Evolutionary conservation across 768 basidiomycete species (phyloP), one percentile per base, ranked within the genome.

Genomic region (Fomitopsis serialis): DNA sequence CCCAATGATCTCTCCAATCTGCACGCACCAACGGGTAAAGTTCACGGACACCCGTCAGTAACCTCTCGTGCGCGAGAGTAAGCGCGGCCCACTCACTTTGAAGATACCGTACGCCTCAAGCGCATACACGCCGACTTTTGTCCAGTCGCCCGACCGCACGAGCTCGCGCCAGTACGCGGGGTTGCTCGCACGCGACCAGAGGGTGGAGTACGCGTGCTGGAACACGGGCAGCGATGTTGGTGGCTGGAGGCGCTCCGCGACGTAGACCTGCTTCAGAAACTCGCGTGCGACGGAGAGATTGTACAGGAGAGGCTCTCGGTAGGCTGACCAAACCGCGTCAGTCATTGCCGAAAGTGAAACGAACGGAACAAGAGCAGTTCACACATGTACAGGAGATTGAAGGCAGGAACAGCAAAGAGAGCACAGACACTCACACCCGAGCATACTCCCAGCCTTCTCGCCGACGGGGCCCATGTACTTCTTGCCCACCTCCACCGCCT

Each of bases 61-160:
- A 21, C 45, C 36, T 17, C 29, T 24, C 32, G 44, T 12, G 44
- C 25, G 15, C 10, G 27, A n/a, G n/a, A n/a, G n/a, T n/a, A n/a
- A n/a, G n/a, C 43, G 36, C 48, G 21, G 22, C 17, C 11, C 0
- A 68, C 80, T 32, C 56, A 87, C 89, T 76, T 89, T 89, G 78
- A 89, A 96, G 61, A 96, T 87, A 15, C 87, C 85, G 66, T 94
- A 96, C 29, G 90, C 92, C 72, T 96, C 91, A 22, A 92, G 64
- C 9, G 81, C 90, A 65, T 92, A 91, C 17, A 92, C 67, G 10
- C 82, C 82, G 23, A 92, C 74, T 60, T 78, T 77, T 6, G 76
- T 77, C 70, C 83, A 79, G 61, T 90, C 83, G 7, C 91, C 90
- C 45, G 73, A 82, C 61, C 73, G 67, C 13, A 80, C 63, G 13